Percentiles rank a stretch among this genome's conserved stretches.
Conservation (phyloP, 768 basidiomycete species). For the Hydnum rufescens region DNA sequence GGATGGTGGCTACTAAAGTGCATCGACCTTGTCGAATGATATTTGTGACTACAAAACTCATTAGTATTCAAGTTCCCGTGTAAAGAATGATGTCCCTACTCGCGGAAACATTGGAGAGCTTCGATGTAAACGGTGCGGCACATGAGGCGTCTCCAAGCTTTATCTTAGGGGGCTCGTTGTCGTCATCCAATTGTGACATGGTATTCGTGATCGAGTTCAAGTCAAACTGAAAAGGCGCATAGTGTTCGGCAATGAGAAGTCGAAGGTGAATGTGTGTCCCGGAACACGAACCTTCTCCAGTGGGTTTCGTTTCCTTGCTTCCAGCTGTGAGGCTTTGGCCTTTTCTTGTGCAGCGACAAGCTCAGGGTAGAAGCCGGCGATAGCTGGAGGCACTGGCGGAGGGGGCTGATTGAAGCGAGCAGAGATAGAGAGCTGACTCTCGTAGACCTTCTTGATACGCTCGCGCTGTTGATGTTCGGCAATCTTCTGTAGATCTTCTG, state of each 20-base stretch:
- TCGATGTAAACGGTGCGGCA: constrained; percentile 96
- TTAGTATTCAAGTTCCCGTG: not conserved
- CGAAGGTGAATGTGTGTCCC: not conserved
- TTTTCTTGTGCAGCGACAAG: constrained; percentile 77
- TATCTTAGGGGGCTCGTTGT: constrained; percentile 87
- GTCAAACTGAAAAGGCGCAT: constrained; percentile 37
- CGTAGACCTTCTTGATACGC: constrained; percentile 90
- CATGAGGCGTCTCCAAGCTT: constrained; percentile 99
- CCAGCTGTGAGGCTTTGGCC: constrained; percentile 42
- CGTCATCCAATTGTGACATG: constrained; percentile 83
- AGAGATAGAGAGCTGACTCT: constrained; percentile 82
- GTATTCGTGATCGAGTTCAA: constrained; percentile 59
- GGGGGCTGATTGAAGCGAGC: constrained; percentile 82
- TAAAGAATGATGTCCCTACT: constrained; percentile 31
- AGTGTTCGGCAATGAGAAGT: not conserved
- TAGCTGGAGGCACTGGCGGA: constrained; percentile 75
- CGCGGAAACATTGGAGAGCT: constrained; percentile 89
- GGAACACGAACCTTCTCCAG: constrained; percentile 57
- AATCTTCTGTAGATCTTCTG: constrained; percentile 82
- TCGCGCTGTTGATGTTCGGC: constrained; percentile 81
- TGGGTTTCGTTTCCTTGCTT: constrained; percentile 62
- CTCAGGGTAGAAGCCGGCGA: constrained; percentile 77
- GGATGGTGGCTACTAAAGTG: constrained; percentile 93
- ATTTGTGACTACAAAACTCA: constrained; percentile 50
- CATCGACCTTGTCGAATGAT: constrained; percentile 98